Evolutionary conservation across 2,329 filamentous ascomycete genomes (phyloP).

Genomic region (Colletotrichum siamense): DNA sequence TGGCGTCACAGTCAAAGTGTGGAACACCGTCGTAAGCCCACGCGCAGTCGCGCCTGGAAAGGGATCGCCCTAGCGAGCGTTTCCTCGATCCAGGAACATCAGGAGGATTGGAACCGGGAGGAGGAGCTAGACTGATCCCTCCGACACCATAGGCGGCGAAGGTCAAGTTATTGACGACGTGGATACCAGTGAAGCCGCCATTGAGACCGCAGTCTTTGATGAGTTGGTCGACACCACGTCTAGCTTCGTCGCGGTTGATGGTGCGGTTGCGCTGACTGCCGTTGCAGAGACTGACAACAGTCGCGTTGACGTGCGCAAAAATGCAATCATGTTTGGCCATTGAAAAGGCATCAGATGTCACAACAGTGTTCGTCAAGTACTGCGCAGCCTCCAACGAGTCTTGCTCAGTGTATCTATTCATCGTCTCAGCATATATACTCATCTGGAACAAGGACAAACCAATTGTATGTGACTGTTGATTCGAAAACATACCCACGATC

Average conservation of each 20-base stretch:
- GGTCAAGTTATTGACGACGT: not conserved
- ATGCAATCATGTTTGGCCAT: not conserved
- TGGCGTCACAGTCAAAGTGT: not conserved
- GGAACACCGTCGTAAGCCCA: not conserved
- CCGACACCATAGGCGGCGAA: not conserved
- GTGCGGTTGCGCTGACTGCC: not conserved
- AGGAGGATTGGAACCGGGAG: not conserved
- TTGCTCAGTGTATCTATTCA: not conserved
- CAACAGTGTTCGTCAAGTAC: not conserved
- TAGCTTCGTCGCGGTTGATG: not conserved
- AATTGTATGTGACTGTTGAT: too few species aligned
- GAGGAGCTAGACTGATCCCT: accelerated
- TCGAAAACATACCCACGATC: too few species aligned
- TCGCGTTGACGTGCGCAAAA: not conserved
- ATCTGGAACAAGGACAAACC: too few species aligned
- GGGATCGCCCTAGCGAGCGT: too few species aligned
- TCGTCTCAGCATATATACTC: too few species aligned
- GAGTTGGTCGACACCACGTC: not conserved
- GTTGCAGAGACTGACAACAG: not conserved
- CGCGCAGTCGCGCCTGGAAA: not conserved
- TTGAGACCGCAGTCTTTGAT: not conserved
- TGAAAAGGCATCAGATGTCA: accelerated
- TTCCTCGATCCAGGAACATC: not conserved
- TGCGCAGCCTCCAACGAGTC: not conserved
- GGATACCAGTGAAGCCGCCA: not conserved